These are phyloP conservation scores for Aureobasidium sp. DNA, from an alignment of 2,329 filamentous ascomycete species.

Conservation along the genomic window DNA sequence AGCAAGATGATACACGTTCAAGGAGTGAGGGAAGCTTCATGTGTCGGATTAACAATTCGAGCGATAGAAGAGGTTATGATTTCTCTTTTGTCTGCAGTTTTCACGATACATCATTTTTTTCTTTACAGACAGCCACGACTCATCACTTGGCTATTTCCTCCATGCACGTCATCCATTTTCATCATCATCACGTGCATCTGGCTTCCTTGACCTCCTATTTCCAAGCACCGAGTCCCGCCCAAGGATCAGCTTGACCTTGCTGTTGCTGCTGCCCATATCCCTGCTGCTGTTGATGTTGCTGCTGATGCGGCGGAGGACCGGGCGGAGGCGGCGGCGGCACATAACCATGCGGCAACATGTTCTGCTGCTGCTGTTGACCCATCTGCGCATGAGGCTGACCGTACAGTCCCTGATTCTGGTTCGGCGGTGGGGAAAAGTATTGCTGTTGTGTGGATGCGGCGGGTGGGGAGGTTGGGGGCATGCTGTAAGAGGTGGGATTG, in stretches of 20 bases:
- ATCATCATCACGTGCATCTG: too few species aligned
- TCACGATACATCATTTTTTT: too few species aligned
- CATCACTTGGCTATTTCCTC: too few species aligned
- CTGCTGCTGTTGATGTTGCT: slow-evolving; percentile 41
- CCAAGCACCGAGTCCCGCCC: slow-evolving; percentile 65
- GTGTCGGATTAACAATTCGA: too few species aligned
- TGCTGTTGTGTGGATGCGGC: slow-evolving; percentile 51
- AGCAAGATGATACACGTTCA: too few species aligned
- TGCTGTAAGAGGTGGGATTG: slow-evolving; percentile 42
- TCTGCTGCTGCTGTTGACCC: slow-evolving; percentile 22
- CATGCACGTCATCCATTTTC: too few species aligned
- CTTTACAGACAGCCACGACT: too few species aligned
- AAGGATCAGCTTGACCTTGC: slow-evolving; percentile 50
- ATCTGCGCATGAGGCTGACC: slow-evolving; percentile 22
- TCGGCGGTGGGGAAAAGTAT: slow-evolving; percentile 44
- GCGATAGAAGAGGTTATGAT: too few species aligned
- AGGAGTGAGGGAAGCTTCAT: too few species aligned
- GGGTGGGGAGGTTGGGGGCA: slow-evolving; percentile 42
- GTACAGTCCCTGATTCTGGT: slow-evolving; percentile 28
- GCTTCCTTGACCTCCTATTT: too few species aligned
- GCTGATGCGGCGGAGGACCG: slow-evolving; percentile 51
- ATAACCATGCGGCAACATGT: slow-evolving; percentile 52
- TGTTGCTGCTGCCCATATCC: slow-evolving; percentile 36
- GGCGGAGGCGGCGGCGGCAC: slow-evolving; percentile 62
- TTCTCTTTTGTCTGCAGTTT: too few species aligned